Percentiles rank a stretch among this genome's conserved stretches.
phyloP scores from a whole-genome alignment of 129 eudicot genomes.

The Cynara cardunculus region DNA sequence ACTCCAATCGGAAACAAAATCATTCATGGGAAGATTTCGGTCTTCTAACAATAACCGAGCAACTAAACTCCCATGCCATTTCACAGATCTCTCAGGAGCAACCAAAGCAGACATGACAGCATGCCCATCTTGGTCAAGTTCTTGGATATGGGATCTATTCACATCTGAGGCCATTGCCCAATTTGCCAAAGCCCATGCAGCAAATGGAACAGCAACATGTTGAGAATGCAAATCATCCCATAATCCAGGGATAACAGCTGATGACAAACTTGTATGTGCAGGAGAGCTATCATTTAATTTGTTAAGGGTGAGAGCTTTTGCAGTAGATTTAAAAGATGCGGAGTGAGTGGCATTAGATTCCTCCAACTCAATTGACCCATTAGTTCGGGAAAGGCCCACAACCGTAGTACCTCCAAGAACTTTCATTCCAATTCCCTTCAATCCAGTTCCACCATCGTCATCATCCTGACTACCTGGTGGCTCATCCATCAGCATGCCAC shows the following conservation, averaged over 20 bases:
- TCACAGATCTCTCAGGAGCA: constrained; percentile 98
- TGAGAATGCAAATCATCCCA: constrained; percentile 99
- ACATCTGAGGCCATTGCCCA: constrained; percentile 98
- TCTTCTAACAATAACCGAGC: constrained; percentile 87
- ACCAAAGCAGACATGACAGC: constrained; percentile 86
- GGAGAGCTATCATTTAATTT: constrained; percentile 41
- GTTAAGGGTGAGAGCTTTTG: constrained; percentile 33
- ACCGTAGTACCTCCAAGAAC: constrained; percentile 96
- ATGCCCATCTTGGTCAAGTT: constrained; percentile 86
- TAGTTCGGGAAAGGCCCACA: constrained; percentile 67
- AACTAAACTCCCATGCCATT: constrained; percentile 95
- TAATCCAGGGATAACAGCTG: constrained; percentile 85
- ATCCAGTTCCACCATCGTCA: constrained; percentile 67
- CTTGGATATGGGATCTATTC: constrained; percentile 87
- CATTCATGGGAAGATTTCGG: constrained; percentile 59
- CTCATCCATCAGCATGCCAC: constrained; percentile 87
- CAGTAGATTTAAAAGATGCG: constrained; percentile 20
- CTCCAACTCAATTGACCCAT: constrained; percentile 45
- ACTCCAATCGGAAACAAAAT: constrained; percentile 81
- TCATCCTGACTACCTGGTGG: constrained; percentile 56
- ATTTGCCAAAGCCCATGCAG: constrained; percentile 97
- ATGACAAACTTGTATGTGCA: constrained; percentile 40
- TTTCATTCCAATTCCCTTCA: constrained; percentile 91
- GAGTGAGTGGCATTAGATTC: constrained; percentile 26
- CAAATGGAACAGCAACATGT: constrained; percentile 98